Base-by-base conservation (phyloP, 1,139 yeast genomes). In the Ogataea hybrid region DNA sequence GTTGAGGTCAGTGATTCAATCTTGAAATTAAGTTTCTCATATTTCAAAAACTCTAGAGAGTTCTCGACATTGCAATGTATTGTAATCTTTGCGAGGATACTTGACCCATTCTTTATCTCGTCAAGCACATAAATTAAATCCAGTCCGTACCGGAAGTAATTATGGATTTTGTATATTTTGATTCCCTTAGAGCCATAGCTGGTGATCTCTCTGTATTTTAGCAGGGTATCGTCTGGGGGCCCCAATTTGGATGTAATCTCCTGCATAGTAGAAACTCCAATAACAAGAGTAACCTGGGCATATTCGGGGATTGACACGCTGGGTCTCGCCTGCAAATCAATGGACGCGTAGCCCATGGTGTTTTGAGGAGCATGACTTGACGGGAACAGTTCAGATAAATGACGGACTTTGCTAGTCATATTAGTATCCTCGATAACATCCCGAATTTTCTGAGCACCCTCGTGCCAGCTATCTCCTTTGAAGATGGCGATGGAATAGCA, bases 221-320 rank as follows among this genome's bases (percentile, higher is more conserved):
- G 63, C 48, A 76, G 70, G 8, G 65, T 68, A 42, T 74, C 81
- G 41, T 76, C 77, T 0, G 85, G 84, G 1, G 81, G 79, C 0
- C 84, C 84, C 21, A 79, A 58, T 1, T 64, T 53, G 27, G 65
- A 61, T 5, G 77, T 50, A 1, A 77, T 62, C 30, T 73, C 73
- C 48, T 75, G 80, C 57, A 77, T 79, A 1, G 73, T 64, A 2
- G 81, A 72, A 28, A 53, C 37, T 0, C 79, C 79, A 3, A 75
- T 57, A 5, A 23, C n/a, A 3, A 41, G 9, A 10, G 31, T 22
- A 11, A 17, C 14, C 7, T 20, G 9, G 21, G 21, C 7, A 9
- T 20, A 20, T 16, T 25, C 28, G 5, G 28, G 28, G 15, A n/a
- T 25, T 20, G 21, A 20, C 9, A 20, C 21, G 21, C 21, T 6